phyloP scores from a whole-genome alignment of 2,329 filamentous ascomycete species.

The Chaetomium strumarium region DNA sequence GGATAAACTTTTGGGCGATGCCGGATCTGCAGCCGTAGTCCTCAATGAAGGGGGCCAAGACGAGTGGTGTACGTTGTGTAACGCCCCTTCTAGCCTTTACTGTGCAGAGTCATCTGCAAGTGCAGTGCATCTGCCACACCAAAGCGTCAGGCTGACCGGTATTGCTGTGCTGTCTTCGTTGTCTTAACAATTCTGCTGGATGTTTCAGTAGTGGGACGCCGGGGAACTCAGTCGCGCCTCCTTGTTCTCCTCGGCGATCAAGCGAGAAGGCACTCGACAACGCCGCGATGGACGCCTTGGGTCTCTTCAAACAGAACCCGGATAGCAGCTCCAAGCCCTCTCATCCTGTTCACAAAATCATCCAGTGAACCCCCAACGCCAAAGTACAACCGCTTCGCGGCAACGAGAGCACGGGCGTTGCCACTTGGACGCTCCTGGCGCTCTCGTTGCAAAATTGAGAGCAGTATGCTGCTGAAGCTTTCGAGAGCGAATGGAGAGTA shows the following conservation, averaged over 20 bases:
- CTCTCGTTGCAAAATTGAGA: conserved; percentile 50
- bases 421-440: conserved; percentile 31
- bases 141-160: background rate
- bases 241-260: conserved; percentile 11
- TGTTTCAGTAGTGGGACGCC: background rate
- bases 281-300: conserved; percentile 55
- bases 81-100: conserved; percentile 10
- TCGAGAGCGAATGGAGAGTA: conserved; percentile 68
- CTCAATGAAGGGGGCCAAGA: conserved; percentile 9
- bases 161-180: background rate
- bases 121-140: background rate
- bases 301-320: conserved; percentile 51
- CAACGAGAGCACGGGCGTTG: conserved; percentile 58
- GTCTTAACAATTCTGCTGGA: background rate
- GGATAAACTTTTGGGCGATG: conserved; percentile 14
- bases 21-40: conserved; percentile 9
- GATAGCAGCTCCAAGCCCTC: conserved; percentile 43
- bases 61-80: conserved; percentile 12
- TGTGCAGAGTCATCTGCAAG: background rate
- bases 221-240: background rate
- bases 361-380: conserved; percentile 78
- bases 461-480: conserved; percentile 62
- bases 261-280: conserved; percentile 46
- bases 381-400: conserved; percentile 76
- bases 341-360: conserved; percentile 57